Evolutionary conservation across 768 basidiomycete genomes (phyloP), one percentile per base, ranked within the genome.

Genomic region (Lactifluus echinatus): DNA sequence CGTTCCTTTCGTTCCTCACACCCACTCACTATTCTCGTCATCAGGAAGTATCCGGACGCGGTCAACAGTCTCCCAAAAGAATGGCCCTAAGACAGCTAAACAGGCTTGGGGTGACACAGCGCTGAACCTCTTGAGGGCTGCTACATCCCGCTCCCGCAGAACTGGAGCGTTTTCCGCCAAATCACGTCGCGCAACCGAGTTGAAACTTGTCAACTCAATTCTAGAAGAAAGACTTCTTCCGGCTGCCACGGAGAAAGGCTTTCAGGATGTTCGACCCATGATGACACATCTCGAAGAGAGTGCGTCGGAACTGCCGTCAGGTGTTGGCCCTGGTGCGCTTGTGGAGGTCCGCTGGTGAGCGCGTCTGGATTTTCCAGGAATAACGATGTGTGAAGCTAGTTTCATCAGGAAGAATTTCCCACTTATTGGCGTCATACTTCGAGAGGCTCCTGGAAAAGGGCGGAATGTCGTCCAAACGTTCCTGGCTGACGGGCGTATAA

Each of bases 281-380:
- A 26, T 21, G 36, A 28, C 34, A 29, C 21, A 50, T 34, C 36
- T 29, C 12, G 53, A 54, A 3, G 48, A 50, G 17, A 19, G 14
- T n/a, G 26, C 40, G 14, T 45, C 37, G 14, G 12, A 23, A 26
- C 34, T 23, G 23, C 55, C 53, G 2, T 31, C 34, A 4, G 53
- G 42, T 26, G 40, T 59, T 0, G 53, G 47, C 31, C 50, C 69
- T 0, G 75, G 75, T 3, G 53, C 66, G 4, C 55, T 70, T 10
- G 61, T 72, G 15, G 70, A 70, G 50, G 40, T 70, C 29, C 67
- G 69, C 15, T 66, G 67, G 70, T 69, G 49, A 50, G 66, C 55
- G 8, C 4, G 28, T 33, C 26, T 14, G 2, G 4, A 44, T 8
- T 21, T 21, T 15, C 15, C 36, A 10, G 21, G 15, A 34, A 21